Percentiles rank a stretch among this genome's conserved stretches.
phyloP scores from a whole-genome alignment of 441 rosid genomes.

The Populus tomentosa region DNA sequence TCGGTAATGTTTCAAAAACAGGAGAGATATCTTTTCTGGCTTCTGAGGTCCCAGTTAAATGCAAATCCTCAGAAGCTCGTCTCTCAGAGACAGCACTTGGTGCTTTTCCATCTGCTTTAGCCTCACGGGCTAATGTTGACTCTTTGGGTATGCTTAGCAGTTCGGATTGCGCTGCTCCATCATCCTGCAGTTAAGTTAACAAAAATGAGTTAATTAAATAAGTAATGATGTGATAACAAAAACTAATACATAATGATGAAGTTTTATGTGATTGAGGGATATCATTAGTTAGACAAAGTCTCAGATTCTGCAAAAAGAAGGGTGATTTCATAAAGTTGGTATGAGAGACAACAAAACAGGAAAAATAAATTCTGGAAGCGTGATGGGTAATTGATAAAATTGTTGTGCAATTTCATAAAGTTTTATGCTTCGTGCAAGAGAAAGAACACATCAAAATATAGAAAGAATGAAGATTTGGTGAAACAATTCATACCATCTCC shows the following conservation, averaged over 20 bases:
- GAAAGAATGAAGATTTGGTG: neutral
- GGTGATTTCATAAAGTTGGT: too few relatives aligned
- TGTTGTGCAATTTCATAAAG: too few relatives aligned
- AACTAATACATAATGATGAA: neutral
- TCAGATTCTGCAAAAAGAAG: too few relatives aligned
- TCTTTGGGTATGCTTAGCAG: neutral
- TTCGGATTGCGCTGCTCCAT: neutral
- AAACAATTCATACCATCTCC: neutral
- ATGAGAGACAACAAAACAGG: neutral
- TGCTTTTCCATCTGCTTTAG: too few relatives aligned
- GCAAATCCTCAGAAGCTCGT: neutral
- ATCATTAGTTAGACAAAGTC: too few relatives aligned
- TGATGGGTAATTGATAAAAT: too few relatives aligned
- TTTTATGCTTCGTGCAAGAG: neutral
- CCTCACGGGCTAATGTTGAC: neutral
- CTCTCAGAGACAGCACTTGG: neutral
- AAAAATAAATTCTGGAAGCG: neutral
- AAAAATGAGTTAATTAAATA: neutral
- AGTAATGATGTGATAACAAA: neutral
- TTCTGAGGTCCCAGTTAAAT: neutral
- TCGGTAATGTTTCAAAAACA: neutral
- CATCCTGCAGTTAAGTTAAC: neutral
- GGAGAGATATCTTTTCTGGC: neutral
- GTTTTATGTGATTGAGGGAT: too few relatives aligned
- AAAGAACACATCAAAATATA: neutral